Percentiles rank a stretch among this genome's conserved stretches.
These are phyloP conservation scores for Achaetomiella virescens DNA, from an alignment of 495 filamentous ascomycete species.

Conservation along the genomic window DNA sequence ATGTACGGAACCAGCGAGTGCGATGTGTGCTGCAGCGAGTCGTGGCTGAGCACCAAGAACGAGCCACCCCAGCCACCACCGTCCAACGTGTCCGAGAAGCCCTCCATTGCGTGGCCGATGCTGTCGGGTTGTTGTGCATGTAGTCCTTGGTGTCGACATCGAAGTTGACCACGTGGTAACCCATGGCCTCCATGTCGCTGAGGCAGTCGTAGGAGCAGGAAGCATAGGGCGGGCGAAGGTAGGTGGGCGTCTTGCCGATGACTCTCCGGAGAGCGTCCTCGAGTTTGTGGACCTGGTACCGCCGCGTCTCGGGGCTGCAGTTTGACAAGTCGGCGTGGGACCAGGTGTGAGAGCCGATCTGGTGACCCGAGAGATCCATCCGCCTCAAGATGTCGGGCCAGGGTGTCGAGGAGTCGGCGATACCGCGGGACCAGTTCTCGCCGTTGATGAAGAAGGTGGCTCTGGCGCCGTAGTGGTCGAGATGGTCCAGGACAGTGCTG, in stretches of 20 bases:
- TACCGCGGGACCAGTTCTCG: constrained; percentile 56
- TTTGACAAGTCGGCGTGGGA: constrained; percentile 32
- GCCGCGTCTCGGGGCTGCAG: constrained; percentile 7
- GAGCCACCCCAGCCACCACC: constrained; percentile 15
- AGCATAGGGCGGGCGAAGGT: constrained; percentile 41
- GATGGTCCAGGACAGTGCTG: constrained; percentile 23
- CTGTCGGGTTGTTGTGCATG: constrained; percentile 15
- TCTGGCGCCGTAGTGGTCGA: constrained; percentile 45
- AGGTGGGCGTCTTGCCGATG: constrained; percentile 35
- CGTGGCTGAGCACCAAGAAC: constrained; percentile 33
- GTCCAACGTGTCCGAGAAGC: constrained; percentile 21
- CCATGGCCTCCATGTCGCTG: constrained; percentile 25
- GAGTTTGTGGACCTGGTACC: constrained; percentile 25
- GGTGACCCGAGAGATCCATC: constrained; percentile 27
- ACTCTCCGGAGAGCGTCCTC: constrained; percentile 26
- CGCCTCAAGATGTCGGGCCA: constrained; percentile 26
- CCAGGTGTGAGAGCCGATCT: constrained; percentile 35
- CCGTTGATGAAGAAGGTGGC: constrained; percentile 72
- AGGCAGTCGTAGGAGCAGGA: constrained; percentile 27
- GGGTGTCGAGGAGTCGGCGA: constrained; percentile 35
- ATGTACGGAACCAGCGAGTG: constrained; percentile 25
- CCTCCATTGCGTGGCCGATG: constrained; percentile 21
- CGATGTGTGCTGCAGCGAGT: constrained; percentile 36
- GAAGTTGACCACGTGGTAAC: constrained; percentile 39
- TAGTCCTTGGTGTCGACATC: constrained; percentile 43